Base-by-base conservation (phyloP, 805 yeast species). In the Sugiyamaella americana region DNA sequence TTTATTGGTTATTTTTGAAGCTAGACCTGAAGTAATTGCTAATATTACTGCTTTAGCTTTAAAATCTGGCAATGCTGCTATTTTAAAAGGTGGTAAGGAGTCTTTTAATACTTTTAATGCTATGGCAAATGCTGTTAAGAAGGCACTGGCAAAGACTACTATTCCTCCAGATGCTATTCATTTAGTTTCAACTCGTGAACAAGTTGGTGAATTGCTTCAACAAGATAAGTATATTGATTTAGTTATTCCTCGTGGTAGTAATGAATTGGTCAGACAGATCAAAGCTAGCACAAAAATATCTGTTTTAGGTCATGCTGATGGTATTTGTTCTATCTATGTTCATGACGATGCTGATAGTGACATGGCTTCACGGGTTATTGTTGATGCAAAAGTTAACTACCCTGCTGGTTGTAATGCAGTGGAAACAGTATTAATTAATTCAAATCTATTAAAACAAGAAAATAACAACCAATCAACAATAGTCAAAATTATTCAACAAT, bases 321-420 rank as follows among this genome's bases (percentile, higher is more conserved):
- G 99, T 40, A 83, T 91, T 51, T 93, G 98, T 67, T 81, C 97
- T 1, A 78, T 91, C 5, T 93, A 79, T 58, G 72, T 91, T 21
- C 95, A 89, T 63, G 76, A 75, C 47, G 79, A 76, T 43, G 93
- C 93, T 4, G 91, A 88, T 58, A 51, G 85, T 10, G 76, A 65
- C 11, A 88, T 86, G 78, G 95, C 97, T 0, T 71, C 75, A 29
- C 77, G 78, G 47, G 78, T 93, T 24, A 72, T 80, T 3, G 76
- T 87, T 22, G 99, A 93, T 65, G 76, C 96, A 3, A 93, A 93
- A 67, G 87, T 96, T 0, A 89, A 88, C 65, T 93, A 93, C 63
- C 97, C 98, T 41, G 98, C 98, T 10, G 99, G 96, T n/a, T 93
- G 99, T 66, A 93, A 93, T 63, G 97, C 98, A 5, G 91, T 79